phyloP scores from a whole-genome alignment of 352 stramenopile species.

The Phytophthora cryptogea region DNA sequence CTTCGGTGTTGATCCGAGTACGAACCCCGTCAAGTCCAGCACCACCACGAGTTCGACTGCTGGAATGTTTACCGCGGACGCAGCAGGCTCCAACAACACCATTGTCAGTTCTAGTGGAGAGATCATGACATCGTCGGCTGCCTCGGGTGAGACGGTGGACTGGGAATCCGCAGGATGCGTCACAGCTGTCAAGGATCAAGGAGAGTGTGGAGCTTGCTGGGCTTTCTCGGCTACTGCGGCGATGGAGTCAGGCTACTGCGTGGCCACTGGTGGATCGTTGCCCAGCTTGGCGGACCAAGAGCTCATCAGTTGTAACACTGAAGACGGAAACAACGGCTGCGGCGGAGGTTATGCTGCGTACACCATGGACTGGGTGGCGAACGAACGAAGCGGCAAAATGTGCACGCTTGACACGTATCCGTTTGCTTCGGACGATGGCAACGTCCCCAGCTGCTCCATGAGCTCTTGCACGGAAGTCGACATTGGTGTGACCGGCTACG shows the following conservation, averaged over 20 bases:
- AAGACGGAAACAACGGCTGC: slow-evolving; percentile 54
- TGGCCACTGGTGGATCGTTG: slow-evolving; percentile 40
- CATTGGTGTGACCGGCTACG: slow-evolving; percentile 49
- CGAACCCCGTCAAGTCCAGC: slow-evolving; percentile 25
- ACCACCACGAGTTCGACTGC: slow-evolving; percentile 20
- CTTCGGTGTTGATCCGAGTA: slow-evolving; percentile 35
- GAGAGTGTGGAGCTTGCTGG: slow-evolving; percentile 60
- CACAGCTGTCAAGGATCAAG: slow-evolving; percentile 63
- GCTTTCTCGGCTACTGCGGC: slow-evolving; percentile 62
- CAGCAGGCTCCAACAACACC: slow-evolving; percentile 10
- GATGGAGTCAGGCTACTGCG: slow-evolving; percentile 61
- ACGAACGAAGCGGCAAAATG: slow-evolving; percentile 51
- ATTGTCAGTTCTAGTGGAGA: slow-evolving; percentile 26
- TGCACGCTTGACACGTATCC: slow-evolving; percentile 58
- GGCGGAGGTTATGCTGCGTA: slow-evolving; percentile 63
- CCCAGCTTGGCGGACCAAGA: slow-evolving; percentile 63
- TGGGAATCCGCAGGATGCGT: slow-evolving; percentile 80
- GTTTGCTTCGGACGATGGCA: slow-evolving; percentile 45
- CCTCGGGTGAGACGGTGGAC: slow-evolving; percentile 54
- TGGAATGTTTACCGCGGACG: slow-evolving; percentile 38
- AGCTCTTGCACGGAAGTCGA: slow-evolving; percentile 48
- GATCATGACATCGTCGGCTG: slow-evolving; percentile 44
- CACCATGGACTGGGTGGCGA: slow-evolving; percentile 63
- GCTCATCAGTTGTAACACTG: slow-evolving; percentile 69
- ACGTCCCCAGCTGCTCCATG: slow-evolving; percentile 38